Conservation (phyloP, 768 basidiomycete species). For the Amanita exitialis region DNA sequence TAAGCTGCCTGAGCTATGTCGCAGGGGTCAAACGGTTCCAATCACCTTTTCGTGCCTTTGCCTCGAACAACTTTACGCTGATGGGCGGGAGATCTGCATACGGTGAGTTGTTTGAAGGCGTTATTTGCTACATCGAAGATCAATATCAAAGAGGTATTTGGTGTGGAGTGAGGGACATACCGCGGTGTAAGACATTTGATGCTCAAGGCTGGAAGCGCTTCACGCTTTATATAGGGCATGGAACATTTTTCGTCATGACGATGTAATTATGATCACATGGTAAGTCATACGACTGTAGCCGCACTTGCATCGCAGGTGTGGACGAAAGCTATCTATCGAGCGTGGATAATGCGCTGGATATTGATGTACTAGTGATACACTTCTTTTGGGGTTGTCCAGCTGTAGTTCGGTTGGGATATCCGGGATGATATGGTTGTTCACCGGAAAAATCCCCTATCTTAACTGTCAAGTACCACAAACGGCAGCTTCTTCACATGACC, state of each 20-base stretch:
- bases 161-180: constrained; percentile 16
- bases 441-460: no score
- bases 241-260: background rate
- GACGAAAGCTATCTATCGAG: no score
- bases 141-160: background rate
- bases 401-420: no score
- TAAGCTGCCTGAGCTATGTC: background rate
- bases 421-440: no score
- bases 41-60: constrained; percentile 56
- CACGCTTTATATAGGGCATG: background rate
- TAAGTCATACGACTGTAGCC: no score
- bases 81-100: constrained; percentile 44
- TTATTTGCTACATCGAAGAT: constrained; percentile 17
- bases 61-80: constrained; percentile 42
- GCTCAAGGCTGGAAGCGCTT: no score
- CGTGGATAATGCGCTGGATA: no score
- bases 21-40: background rate
- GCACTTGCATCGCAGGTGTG: no score
- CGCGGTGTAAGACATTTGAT: constrained; percentile 7
- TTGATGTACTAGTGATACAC: no score
- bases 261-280: no score
- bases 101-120: constrained; percentile 32
- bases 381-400: no score
- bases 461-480: background rate
- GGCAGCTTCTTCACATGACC: background rate